These are phyloP conservation scores for Aristolochia fimbriata DNA, from an alignment of 164 flowering plant species.

Conservation along the genomic window DNA sequence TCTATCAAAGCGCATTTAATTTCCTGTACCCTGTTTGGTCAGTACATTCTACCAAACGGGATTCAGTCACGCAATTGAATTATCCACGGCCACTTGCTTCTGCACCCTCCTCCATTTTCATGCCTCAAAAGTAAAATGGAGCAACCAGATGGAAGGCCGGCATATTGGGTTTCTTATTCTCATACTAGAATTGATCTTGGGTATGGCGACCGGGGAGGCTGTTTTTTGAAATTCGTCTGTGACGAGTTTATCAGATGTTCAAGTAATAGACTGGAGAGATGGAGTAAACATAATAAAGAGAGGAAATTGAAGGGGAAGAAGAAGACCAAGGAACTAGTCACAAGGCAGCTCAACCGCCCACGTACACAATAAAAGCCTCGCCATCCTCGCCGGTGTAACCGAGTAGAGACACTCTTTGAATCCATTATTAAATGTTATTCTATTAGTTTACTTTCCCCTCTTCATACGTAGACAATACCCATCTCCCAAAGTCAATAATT, in stretches of 20 bases:
- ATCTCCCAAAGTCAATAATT: slow-evolving; percentile 3
- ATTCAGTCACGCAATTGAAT: no score
- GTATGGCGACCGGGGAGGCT: neutral
- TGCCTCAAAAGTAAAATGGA: no score
- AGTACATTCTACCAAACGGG: no score
- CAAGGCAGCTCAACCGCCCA: slow-evolving; percentile 13
- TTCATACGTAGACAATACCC: neutral
- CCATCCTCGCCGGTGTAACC: slow-evolving; percentile 2
- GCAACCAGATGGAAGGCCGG: neutral
- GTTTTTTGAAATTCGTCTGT: neutral
- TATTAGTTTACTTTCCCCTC: neutral
- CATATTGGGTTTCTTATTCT: neutral
- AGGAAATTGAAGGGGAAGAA: neutral
- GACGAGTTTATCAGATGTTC: neutral
- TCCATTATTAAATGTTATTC: neutral
- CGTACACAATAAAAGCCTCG: slow-evolving; percentile 1
- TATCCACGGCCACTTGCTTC: no score
- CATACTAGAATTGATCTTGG: no score
- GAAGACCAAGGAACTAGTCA: neutral
- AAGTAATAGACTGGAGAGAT: neutral
- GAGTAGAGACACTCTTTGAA: neutral
- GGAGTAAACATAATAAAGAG: neutral
- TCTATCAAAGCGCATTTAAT: neutral
- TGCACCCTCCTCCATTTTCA: no score
- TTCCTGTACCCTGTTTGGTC: no score